Evolutionary conservation across 768 basidiomycete genomes (phyloP).

Genomic region (Exsudoporus frostii): DNA sequence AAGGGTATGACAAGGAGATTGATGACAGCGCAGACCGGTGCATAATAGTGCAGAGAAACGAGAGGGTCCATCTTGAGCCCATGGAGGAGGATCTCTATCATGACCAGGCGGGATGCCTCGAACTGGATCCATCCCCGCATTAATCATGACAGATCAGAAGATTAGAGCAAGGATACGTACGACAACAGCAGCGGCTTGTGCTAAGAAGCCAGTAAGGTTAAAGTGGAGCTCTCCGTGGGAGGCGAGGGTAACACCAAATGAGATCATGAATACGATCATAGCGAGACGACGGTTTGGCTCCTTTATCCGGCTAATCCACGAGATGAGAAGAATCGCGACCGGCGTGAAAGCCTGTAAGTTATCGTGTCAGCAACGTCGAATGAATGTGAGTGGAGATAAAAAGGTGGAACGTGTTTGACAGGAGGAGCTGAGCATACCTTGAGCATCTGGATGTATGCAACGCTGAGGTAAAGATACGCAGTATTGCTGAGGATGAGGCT

Average conservation of each 20-base stretch:
- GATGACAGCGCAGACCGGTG: slow-evolving; percentile 90
- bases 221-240: slow-evolving; percentile 88
- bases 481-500: slow-evolving; percentile 90
- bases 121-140: slow-evolving; percentile 48
- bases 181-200: slow-evolving; percentile 81
- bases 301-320: slow-evolving; percentile 85
- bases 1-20: slow-evolving; percentile 85
- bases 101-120: slow-evolving; percentile 90
- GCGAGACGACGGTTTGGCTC: slow-evolving; percentile 81
- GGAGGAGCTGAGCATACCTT: slow-evolving; percentile 48
- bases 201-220: slow-evolving; percentile 81
- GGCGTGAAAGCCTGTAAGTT: slow-evolving; percentile 76
- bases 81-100: slow-evolving; percentile 93
- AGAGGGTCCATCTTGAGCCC: slow-evolving; percentile 98
- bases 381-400: not conserved
- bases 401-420: not conserved
- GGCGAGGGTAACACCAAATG: slow-evolving; percentile 82
- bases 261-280: slow-evolving; percentile 88
- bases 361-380: not conserved
- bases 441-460: slow-evolving; percentile 96
- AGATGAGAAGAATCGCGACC: slow-evolving; percentile 89
- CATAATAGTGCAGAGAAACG: slow-evolving; percentile 93
- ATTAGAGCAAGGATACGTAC: slow-evolving; percentile 35
- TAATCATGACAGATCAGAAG: not conserved
- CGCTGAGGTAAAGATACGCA: slow-evolving; percentile 87